phyloP scores from a whole-genome alignment of 371 early-diverging fungal species.

The Dinochytrium kinnereticum region DNA sequence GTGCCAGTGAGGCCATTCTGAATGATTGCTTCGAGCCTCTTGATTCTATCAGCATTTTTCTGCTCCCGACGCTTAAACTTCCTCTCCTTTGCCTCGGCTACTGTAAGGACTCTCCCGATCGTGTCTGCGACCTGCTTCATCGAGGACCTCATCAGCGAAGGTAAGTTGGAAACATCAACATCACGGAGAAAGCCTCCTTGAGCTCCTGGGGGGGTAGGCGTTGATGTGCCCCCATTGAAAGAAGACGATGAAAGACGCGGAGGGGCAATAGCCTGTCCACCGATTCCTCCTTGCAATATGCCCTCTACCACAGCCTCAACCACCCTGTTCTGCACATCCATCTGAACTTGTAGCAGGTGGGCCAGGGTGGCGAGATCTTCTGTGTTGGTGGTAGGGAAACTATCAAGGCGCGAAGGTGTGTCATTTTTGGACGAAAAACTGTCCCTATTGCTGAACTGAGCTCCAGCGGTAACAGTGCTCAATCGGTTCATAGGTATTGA shows the following conservation, averaged over 20 bases:
- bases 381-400: constrained; percentile 17
- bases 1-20: background rate
- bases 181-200: constrained; percentile 13
- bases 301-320: constrained; percentile 29
- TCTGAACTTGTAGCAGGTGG: constrained; percentile 36
- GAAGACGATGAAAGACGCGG: background rate
- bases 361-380: constrained; percentile 32
- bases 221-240: background rate
- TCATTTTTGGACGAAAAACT: background rate
- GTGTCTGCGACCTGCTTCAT: constrained; percentile 34
- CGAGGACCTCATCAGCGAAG: constrained; percentile 30
- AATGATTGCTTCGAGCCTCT: constrained; percentile 9
- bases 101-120: constrained; percentile 43
- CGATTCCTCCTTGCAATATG: constrained; percentile 3
- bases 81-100: constrained; percentile 52
- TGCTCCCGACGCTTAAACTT: constrained; percentile 54
- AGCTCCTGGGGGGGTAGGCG: background rate
- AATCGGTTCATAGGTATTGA: background rate
- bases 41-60: constrained; percentile 54
- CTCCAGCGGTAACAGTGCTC: background rate
- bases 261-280: background rate
- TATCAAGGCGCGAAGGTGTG: background rate
- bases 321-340: constrained; percentile 40
- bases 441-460: background rate
- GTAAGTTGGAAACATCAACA: constrained; percentile 28